Percentiles rank a stretch among this genome's conserved stretches.
phyloP scores from a whole-genome alignment of 441 rosid genomes.

The Breynia disticha region DNA sequence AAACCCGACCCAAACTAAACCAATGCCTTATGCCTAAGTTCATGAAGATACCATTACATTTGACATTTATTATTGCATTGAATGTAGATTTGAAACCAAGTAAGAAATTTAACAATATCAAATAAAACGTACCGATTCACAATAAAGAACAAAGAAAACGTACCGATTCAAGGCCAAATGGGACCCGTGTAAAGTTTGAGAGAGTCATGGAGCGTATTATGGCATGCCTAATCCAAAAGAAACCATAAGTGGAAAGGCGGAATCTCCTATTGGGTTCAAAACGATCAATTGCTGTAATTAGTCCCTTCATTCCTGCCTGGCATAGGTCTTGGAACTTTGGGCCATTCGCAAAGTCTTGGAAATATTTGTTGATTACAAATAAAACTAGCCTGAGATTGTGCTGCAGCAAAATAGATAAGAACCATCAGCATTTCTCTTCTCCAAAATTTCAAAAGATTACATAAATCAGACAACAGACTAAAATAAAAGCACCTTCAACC shows the following conservation, averaged over 20 bases:
- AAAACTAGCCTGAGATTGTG: slow-evolving; percentile 88
- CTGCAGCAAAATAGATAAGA: slow-evolving; percentile 34
- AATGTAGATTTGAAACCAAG: too few species aligned
- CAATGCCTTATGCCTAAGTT: too few species aligned
- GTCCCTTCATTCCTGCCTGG: slow-evolving; percentile 89
- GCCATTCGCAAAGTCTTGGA: slow-evolving; percentile 67
- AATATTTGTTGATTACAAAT: slow-evolving; percentile 76
- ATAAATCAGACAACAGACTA: not conserved
- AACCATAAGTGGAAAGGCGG: slow-evolving; percentile 70
- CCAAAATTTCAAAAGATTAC: not conserved
- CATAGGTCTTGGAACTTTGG: slow-evolving; percentile 85
- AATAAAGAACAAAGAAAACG: too few species aligned
- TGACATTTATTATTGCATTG: too few species aligned
- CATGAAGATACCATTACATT: too few species aligned
- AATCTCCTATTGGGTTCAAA: slow-evolving; percentile 69
- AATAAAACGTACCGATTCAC: too few species aligned
- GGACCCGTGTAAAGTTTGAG: slow-evolving; percentile 69
- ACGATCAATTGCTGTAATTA: slow-evolving; percentile 75
- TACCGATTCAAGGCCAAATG: slow-evolving; percentile 90
- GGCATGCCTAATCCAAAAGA: slow-evolving; percentile 91
- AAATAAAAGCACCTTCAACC: not conserved
- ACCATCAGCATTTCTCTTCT: not conserved
- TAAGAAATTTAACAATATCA: too few species aligned
- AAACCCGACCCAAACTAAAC: too few species aligned
- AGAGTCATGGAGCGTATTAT: slow-evolving; percentile 75